Conservation (phyloP, 2,329 filamentous ascomycete species). For the Pseudocercospora cruenta region DNA sequence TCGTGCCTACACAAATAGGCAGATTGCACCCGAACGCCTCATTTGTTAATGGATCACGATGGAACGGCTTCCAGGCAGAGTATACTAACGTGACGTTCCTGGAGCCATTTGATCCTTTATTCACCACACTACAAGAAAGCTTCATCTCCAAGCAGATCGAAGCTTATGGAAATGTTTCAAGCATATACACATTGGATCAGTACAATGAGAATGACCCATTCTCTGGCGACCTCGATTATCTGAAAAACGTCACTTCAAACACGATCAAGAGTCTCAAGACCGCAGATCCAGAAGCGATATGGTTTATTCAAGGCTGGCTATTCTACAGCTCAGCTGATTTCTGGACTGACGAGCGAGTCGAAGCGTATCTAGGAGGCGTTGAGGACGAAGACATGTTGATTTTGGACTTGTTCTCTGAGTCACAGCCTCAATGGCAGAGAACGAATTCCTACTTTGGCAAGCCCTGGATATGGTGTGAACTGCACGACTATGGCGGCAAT, state of each 20-base stretch:
- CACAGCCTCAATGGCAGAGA: constrained; percentile 55
- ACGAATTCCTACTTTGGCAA: constrained; percentile 57
- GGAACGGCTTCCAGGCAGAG: constrained; percentile 46
- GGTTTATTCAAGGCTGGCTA: constrained; percentile 59
- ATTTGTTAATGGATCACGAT: constrained; percentile 50
- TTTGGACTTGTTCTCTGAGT: constrained; percentile 57
- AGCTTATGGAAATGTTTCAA: constrained; percentile 54
- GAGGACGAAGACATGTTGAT: constrained; percentile 53
- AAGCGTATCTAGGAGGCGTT: constrained; percentile 56
- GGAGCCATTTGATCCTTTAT: constrained; percentile 51
- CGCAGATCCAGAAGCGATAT: constrained; percentile 53
- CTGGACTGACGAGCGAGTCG: constrained; percentile 51
- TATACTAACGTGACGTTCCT: constrained; percentile 56
- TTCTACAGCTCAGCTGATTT: constrained; percentile 51
- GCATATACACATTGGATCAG: constrained; percentile 57
- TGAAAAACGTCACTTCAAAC: constrained; percentile 47
- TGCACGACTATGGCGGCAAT: constrained; percentile 57
- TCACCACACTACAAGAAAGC: constrained; percentile 48
- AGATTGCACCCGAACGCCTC: constrained; percentile 48
- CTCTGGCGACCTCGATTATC: constrained; percentile 50
- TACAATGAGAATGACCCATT: constrained; percentile 57
- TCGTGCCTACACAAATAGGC: constrained; percentile 51
- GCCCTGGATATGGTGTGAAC: constrained; percentile 59
- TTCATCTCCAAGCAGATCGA: constrained; percentile 53
- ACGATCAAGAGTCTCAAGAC: constrained; percentile 55